These are phyloP conservation scores for Brasenia schreberi DNA, from an alignment of 164 flowering plant genomes.

Conservation along the genomic window DNA sequence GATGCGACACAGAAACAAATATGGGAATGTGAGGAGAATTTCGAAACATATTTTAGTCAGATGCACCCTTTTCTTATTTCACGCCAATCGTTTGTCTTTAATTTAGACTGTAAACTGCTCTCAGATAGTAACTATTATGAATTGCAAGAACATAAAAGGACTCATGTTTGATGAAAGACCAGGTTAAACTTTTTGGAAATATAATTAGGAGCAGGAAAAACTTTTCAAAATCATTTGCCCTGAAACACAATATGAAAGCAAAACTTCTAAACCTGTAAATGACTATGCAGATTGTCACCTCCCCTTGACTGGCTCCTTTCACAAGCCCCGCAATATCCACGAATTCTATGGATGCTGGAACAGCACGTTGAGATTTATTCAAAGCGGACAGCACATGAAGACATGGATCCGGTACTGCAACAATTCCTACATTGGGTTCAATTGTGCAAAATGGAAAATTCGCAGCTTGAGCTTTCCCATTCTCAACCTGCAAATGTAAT, in stretches of 20 bases:
- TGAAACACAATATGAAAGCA: not conserved
- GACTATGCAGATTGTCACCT: conserved; percentile 30
- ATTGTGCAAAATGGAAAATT: conserved; percentile 98
- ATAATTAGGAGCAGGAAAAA: too few relatives aligned
- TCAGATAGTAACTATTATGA: too few relatives aligned
- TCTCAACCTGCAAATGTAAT: conserved; percentile 59
- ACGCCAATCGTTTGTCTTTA: too few relatives aligned
- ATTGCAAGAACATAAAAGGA: too few relatives aligned
- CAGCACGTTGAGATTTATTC: conserved; percentile 75
- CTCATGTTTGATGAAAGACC: too few relatives aligned
- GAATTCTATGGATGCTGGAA: conserved; percentile 90
- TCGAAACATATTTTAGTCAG: too few relatives aligned
- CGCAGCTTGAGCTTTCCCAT: conserved; percentile 99
- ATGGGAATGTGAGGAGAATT: too few relatives aligned
- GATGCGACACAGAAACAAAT: too few relatives aligned
- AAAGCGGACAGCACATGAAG: conserved; percentile 72
- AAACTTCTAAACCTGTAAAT: too few relatives aligned
- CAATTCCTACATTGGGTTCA: conserved; percentile 96
- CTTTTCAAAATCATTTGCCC: not conserved
- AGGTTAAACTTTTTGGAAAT: too few relatives aligned
- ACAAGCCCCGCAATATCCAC: conserved; percentile 99
- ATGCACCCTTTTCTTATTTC: too few relatives aligned
- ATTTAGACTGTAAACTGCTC: too few relatives aligned
- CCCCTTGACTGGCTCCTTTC: conserved; percentile 98
- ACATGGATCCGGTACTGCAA: conserved; percentile 91